Evolutionary conservation across 2,329 filamentous ascomycete species (phyloP).

Genomic region (Grosmannia clavigera): DNA sequence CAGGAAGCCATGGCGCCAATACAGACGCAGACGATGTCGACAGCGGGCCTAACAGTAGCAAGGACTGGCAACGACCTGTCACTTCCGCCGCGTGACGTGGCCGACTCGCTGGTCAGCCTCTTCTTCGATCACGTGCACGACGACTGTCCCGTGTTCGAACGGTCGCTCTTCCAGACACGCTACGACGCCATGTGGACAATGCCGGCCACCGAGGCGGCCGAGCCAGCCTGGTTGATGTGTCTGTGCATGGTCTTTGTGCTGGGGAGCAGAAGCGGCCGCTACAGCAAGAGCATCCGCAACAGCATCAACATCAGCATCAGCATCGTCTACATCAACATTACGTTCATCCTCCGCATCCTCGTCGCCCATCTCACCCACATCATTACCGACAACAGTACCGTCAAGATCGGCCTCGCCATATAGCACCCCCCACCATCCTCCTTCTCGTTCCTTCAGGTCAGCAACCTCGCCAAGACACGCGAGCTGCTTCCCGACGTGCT

Average conservation of each 20-base stretch:
- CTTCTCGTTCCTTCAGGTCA: background rate
- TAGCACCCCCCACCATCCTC: too few relatives aligned
- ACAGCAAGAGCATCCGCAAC: background rate
- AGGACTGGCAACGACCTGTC: background rate
- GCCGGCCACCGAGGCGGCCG: background rate
- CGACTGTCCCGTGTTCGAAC: constrained; percentile 12
- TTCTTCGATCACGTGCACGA: constrained; percentile 12
- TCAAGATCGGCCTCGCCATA: background rate
- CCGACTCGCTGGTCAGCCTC: constrained; percentile 9
- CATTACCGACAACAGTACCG: background rate
- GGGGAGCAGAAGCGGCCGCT: constrained; percentile 8
- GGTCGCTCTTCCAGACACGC: constrained; percentile 10
- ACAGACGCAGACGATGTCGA: background rate
- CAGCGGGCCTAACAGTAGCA: background rate
- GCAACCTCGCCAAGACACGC: constrained; percentile 8
- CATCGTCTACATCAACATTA: too few relatives aligned
- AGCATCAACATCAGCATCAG: too few relatives aligned
- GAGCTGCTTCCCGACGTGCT: constrained; percentile 10
- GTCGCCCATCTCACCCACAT: background rate
- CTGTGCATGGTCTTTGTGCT: constrained; percentile 13
- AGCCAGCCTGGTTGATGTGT: constrained; percentile 13
- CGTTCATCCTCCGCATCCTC: background rate
- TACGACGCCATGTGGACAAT: constrained; percentile 10
- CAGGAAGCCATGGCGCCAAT: constrained; percentile 7
- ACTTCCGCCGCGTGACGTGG: constrained; percentile 11